A percentile compares a stretch with the other conserved stretches of the same genome.
Conservation (phyloP, 192 early-diverging fungal genomes). For the Podila horticola region DNA sequence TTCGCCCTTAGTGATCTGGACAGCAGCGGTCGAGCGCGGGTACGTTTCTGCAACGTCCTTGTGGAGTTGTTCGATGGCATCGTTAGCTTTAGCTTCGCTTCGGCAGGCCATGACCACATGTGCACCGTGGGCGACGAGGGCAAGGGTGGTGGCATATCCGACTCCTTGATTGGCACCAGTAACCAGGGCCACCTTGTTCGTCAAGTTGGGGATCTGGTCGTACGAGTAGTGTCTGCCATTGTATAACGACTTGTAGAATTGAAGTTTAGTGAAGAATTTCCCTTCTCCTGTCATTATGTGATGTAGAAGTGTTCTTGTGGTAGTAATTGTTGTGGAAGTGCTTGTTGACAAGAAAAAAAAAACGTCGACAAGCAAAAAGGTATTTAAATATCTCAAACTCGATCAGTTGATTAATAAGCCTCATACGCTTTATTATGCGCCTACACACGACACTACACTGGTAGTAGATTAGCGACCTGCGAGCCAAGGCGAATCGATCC, state of each 20-base stretch:
- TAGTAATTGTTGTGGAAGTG: too few relatives aligned
- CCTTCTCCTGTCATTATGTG: neutral
- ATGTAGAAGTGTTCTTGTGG: neutral
- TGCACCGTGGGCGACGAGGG: slow-evolving; percentile 9
- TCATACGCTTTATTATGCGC: neutral
- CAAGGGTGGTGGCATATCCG: slow-evolving; percentile 14
- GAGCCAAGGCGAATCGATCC: slow-evolving; percentile 47
- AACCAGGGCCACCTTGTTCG: slow-evolving; percentile 50
- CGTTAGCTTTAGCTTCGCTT: neutral
- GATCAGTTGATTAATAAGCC: too few relatives aligned
- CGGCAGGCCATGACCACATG: slow-evolving; percentile 11
- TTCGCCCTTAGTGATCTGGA: neutral
- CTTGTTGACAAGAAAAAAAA: too few relatives aligned
- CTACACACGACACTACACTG: neutral
- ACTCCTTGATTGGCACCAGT: slow-evolving; percentile 54
- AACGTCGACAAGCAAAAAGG: too few relatives aligned
- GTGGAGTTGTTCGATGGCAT: slow-evolving; percentile 10
- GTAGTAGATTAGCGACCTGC: neutral
- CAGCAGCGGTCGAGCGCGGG: neutral
- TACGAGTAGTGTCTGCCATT: too few relatives aligned
- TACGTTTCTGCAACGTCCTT: slow-evolving; percentile 2
- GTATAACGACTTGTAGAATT: too few relatives aligned
- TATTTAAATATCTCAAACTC: too few relatives aligned
- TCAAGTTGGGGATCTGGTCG: slow-evolving; percentile 28
- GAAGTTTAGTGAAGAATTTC: too few relatives aligned